A percentile compares a stretch with the other conserved stretches of the same genome.
phyloP scores from a whole-genome alignment of 2,329 filamentous ascomycete genomes.

The Myriosclerotinia curreyana region DNA sequence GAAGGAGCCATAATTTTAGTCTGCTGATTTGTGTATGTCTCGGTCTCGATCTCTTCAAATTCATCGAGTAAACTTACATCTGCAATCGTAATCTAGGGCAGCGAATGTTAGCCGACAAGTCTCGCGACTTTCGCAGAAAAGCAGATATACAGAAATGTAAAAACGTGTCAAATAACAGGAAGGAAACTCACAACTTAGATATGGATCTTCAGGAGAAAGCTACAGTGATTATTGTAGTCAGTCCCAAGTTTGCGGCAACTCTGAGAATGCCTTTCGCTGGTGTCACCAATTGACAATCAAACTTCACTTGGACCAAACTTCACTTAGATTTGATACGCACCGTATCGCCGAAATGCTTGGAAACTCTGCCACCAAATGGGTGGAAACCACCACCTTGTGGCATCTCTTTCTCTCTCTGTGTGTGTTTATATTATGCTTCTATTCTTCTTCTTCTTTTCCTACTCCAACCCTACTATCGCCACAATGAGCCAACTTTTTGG shows the following conservation, averaged over 20 bases:
- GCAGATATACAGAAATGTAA: not conserved
- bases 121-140: not conserved
- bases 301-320: not conserved
- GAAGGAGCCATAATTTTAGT: slow-evolving; percentile 31
- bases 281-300: slow-evolving; percentile 6
- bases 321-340: slow-evolving; percentile 37
- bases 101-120: slow-evolving; percentile 22
- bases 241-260: not conserved
- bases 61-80: slow-evolving; percentile 47
- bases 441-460: not conserved
- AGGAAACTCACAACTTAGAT: slow-evolving; percentile 62
- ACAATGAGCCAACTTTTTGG: slow-evolving; percentile 1
- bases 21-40: too few relatives aligned
- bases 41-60: not conserved
- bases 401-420: slow-evolving; percentile 5
- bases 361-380: slow-evolving; percentile 52
- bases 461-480: not conserved
- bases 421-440: not conserved
- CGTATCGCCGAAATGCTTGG: slow-evolving; percentile 49
- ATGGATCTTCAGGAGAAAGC: slow-evolving; percentile 63
- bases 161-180: not conserved
- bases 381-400: slow-evolving; percentile 45
- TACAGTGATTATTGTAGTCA: slow-evolving; percentile 27
- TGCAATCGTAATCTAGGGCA: slow-evolving; percentile 59
- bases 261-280: not conserved